Evolutionary conservation across 1,284 basidiomycete species (phyloP), one percentile per base, ranked within the genome.

Genomic region (Hymenochaete sp.): DNA sequence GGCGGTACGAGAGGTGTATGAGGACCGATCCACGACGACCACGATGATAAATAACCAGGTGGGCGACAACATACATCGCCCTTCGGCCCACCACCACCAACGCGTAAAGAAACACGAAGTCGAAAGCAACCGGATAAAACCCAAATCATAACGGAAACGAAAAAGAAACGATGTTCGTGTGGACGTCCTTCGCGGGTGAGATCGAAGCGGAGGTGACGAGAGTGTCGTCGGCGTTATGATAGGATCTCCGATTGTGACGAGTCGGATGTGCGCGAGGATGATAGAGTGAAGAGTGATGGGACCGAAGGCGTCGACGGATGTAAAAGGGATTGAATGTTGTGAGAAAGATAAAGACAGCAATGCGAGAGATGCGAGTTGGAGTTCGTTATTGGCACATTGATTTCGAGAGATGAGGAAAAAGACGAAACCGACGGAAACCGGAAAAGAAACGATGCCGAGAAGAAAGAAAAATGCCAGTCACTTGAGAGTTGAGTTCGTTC

Each of bases 301-400:
- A n/a, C n/a, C n/a, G n/a, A n/a, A n/a, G n/a, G n/a, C n/a, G n/a
- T n/a, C n/a, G n/a, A n/a, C n/a, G n/a, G n/a, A n/a, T n/a, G n/a
- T n/a, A n/a, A n/a, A n/a, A n/a, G n/a, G n/a, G n/a, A n/a, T n/a
- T n/a, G n/a, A 22, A 28, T 18, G 18, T 22, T 27, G 45, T 24
- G 25, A 25, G n/a, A 31, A 19, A 32, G 32, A 16, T 22, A 42
- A 42, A 42, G 45, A 47, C 45, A 47, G 45, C 45, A 42, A 47
- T 47, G 45, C 45, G 39, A 47, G 45, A 38, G 38, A 47, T 47
- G 45, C 45, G 39, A 47, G 35, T 42, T 14, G 16, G 25, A 37
- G 45, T 33, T 38, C 42, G 38, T 33, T 41, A 42, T 47, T 44
- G 32, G 40, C 40, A 47, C 45, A 46, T 41, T 46, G 45, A 47